Conservation (phyloP, 2,329 filamentous ascomycete genomes). For the Fonsecaea pugnacius region DNA sequence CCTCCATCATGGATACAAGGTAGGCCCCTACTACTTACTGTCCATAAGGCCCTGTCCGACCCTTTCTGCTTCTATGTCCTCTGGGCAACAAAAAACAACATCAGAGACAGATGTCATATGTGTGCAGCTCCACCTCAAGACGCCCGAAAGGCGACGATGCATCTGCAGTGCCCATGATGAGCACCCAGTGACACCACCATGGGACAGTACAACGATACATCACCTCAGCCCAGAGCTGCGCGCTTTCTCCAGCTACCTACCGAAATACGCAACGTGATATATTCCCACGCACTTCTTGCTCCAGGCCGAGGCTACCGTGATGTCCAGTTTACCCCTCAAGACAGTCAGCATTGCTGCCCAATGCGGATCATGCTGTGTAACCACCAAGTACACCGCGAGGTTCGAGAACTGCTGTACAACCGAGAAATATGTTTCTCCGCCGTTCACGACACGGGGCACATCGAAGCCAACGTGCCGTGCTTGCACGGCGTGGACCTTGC, state of each 20-base stretch:
- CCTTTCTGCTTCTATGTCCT: not conserved
- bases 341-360: slow-evolving; percentile 1
- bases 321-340: not conserved
- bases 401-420: not conserved
- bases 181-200: not conserved
- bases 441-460: not conserved
- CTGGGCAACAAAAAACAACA: not conserved
- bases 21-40: too few species aligned
- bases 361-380: slow-evolving; percentile 1
- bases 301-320: not conserved
- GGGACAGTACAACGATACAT: not conserved
- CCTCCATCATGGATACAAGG: too few species aligned
- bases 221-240: not conserved
- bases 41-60: not conserved
- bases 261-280: not conserved
- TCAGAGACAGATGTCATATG: not conserved
- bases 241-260: not conserved
- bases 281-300: not conserved
- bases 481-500: not conserved
- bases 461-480: not conserved
- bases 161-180: not conserved
- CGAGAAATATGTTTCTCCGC: not conserved
- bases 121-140: not conserved
- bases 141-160: not conserved
- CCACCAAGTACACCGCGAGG: not conserved